Evolutionary conservation across 768 basidiomycete species (phyloP), one percentile per base, ranked within the genome.

Genomic region (Lactifluus volemus): DNA sequence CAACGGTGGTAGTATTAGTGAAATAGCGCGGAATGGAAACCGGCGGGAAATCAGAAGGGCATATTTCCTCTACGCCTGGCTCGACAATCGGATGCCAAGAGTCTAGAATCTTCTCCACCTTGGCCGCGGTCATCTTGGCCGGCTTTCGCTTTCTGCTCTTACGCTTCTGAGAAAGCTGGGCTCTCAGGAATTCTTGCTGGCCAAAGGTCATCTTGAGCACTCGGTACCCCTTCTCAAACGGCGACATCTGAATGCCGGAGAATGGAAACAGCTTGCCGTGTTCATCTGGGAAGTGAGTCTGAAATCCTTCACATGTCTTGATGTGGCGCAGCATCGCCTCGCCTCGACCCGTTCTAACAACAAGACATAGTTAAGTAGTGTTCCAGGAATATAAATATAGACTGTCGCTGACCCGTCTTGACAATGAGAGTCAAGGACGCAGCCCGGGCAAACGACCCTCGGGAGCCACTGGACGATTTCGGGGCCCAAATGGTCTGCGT

Each of bases 401-500:
- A 25, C 3, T 12, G 36, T 36, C 30, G 55, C 59, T 12, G 8
- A 60, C 59, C 48, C 30, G 29, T 47, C 59, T 7, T 21, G n/a
- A 55, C 59, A 60, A 15, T 29, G 14, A 10, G n/a, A 21, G 32
- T 49, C 54, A 11, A 60, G 34, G 8, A 52, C 41, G 30, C 32
- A 60, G 11, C 39, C 59, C 25, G 59, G 59, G 41, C 59, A 60
- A 14, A 44, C 48, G 30, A 55, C 21, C 12, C 59, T 54, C 5
- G 59, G 59, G 36, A 60, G 59, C 59, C 59, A 60, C 21, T 60
- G 59, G 39, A 38, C n/a, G 30, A 55, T 55, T 41, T 60, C 59
- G 1, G 53, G 39, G 47, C 49, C 48, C 39, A 60, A 34, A 30
- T 17, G 41, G 2, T 32, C 30, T 10, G 53, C 59, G 19, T 60